Evolutionary conservation across 73 alveolate genomes (phyloP).

Genomic region (Paramecium sexaurelia): DNA sequence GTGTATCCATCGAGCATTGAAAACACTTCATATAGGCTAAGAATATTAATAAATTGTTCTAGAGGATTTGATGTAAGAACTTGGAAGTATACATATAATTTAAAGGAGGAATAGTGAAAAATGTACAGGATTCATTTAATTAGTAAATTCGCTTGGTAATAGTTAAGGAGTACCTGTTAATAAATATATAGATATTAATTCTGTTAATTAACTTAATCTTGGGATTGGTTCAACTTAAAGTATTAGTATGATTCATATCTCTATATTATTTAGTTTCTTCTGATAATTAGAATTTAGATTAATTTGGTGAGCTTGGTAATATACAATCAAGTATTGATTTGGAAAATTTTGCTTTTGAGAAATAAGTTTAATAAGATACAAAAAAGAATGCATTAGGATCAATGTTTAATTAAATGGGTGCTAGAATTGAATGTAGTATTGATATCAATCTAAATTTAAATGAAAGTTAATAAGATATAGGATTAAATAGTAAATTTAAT

Average conservation of each 20-base stretch:
- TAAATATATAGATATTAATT: not conserved
- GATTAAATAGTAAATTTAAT: not conserved
- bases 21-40: not conserved
- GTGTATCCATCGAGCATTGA: not conserved
- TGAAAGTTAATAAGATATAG: not conserved
- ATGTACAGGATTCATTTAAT: conserved; percentile 2
- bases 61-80: not conserved
- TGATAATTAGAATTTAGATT: not conserved
- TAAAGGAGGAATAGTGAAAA: not conserved
- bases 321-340: not conserved
- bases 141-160: not conserved
- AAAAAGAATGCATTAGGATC: not conserved
- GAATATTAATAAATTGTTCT: not conserved
- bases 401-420: not conserved
- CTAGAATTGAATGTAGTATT: not conserved
- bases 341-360: not conserved
- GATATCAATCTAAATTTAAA: not conserved
- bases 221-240: not conserved
- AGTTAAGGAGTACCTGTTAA: not conserved
- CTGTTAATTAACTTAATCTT: not conserved
- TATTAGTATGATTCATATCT: not conserved
- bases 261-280: not conserved
- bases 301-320: not conserved
- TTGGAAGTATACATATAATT: not conserved
- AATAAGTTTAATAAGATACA: not conserved